Percentiles rank a stretch among this genome's conserved stretches.
Conservation (phyloP, 306 rosid genomes). For the Corylus americana region DNA sequence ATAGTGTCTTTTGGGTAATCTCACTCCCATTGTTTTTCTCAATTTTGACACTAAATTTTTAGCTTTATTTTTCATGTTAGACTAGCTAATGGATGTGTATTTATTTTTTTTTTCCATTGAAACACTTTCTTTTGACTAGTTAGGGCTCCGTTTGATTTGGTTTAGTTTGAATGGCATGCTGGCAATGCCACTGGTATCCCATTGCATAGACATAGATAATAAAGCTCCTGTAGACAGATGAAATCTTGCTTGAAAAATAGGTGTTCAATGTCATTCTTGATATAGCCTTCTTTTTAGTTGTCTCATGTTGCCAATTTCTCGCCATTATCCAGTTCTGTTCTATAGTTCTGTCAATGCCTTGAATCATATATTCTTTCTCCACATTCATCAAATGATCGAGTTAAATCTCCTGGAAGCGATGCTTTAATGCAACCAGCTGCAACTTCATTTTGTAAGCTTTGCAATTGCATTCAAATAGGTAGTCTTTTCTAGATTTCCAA, state of each 20-base stretch:
- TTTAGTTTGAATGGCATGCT: not conserved
- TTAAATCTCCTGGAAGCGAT: not conserved
- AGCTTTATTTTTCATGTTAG: not conserved
- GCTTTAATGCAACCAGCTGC: not conserved
- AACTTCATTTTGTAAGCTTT: not conserved
- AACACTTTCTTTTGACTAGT: not conserved
- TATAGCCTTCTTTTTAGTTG: not conserved
- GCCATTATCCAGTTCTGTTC: not conserved
- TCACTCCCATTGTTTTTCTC: not conserved
- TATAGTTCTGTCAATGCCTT: not conserved
- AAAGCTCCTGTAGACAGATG: not conserved
- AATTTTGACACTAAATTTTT: not conserved
- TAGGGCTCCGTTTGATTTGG: not conserved
- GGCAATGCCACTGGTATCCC: not conserved
- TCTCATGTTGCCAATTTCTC: not conserved
- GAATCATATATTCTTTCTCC: not conserved
- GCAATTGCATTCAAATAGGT: not conserved
- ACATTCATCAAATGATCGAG: not conserved
- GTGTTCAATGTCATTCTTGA: not conserved
- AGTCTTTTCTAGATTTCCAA: not conserved
- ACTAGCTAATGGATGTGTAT: not conserved
- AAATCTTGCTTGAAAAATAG: not conserved
- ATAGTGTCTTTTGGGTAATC: not conserved
- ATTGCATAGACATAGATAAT: not conserved
- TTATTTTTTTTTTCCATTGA: not conserved